These are phyloP conservation scores for Euphorbia tirucalli DNA, from an alignment of 345 rosid genomes.

Conservation along the genomic window DNA sequence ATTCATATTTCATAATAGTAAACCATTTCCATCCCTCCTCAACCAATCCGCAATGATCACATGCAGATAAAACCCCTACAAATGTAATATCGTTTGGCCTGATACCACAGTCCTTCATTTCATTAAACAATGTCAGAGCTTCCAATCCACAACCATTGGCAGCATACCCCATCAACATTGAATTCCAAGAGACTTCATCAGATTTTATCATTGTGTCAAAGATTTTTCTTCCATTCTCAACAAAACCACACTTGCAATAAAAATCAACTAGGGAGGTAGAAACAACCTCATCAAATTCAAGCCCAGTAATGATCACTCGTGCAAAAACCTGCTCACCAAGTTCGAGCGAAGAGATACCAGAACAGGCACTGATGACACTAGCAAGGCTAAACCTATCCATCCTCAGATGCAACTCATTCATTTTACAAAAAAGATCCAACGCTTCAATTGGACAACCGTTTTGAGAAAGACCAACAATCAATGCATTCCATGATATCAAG, in stretches of 20 bases:
- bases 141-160: slow-evolving; percentile 67
- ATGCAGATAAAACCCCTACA: slow-evolving; percentile 64
- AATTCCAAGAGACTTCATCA: slow-evolving; percentile 74
- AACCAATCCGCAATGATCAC: slow-evolving; percentile 79
- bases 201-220: slow-evolving; percentile 48
- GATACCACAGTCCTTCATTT: slow-evolving; percentile 62
- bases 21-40: slow-evolving; percentile 71
- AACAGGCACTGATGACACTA: slow-evolving; percentile 67
- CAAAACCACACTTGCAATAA: slow-evolving; percentile 66
- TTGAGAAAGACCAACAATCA: slow-evolving; percentile 66
- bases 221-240: slow-evolving; percentile 49
- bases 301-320: slow-evolving; percentile 54
- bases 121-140: slow-evolving; percentile 55
- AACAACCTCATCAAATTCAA: slow-evolving; percentile 52
- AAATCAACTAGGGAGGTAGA: slow-evolving; percentile 79
- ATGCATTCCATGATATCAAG: slow-evolving; percentile 89
- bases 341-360: slow-evolving; percentile 55
- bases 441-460: slow-evolving; percentile 73
- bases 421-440: slow-evolving; percentile 53
- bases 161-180: slow-evolving; percentile 88
- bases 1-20: slow-evolving; percentile 49
- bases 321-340: slow-evolving; percentile 79
- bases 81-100: slow-evolving; percentile 55
- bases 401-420: slow-evolving; percentile 54
- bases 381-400: slow-evolving; percentile 71